Evolutionary conservation across 768 basidiomycete species (phyloP).

Genomic region (Kwoniella sp.): DNA sequence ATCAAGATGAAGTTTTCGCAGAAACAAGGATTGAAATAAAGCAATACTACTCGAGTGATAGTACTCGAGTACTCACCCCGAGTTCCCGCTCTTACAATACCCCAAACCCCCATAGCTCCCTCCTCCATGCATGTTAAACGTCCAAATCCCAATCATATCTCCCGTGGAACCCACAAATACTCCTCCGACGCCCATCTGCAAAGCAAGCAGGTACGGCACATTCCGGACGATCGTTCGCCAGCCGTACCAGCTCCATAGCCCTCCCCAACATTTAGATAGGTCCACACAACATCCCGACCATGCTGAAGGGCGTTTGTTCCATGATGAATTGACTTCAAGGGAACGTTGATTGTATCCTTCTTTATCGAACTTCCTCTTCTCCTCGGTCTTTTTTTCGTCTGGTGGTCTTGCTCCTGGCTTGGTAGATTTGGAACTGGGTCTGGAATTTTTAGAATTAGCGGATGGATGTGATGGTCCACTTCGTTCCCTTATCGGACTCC

Average conservation of each 20-base stretch:
- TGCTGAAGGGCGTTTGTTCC: neutral
- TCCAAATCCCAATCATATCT: slow-evolving; percentile 9
- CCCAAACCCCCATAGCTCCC: slow-evolving; percentile 17
- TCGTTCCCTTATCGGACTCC: no score
- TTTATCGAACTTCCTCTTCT: neutral
- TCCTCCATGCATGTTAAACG: neutral
- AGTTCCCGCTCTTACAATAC: slow-evolving; percentile 5
- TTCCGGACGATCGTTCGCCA: neutral
- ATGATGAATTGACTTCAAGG: neutral
- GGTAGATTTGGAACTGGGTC: no score
- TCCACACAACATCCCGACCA: slow-evolving; percentile 1
- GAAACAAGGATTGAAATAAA: no score
- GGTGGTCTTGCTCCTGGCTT: no score
- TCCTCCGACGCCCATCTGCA: neutral
- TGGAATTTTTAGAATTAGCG: no score
- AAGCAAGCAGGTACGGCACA: slow-evolving; percentile 8
- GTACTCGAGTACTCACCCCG: slow-evolving; percentile 14
- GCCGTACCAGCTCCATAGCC: neutral
- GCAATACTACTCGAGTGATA: no score
- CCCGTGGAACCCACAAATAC: slow-evolving; percentile 12
- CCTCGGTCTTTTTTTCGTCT: neutral
- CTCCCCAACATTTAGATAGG: neutral
- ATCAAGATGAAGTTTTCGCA: no score
- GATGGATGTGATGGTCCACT: no score
- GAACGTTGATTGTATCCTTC: neutral